These are phyloP conservation scores for Epichloe uncinata DNA, from an alignment of 2,329 filamentous ascomycete genomes.

Conservation along the genomic window DNA sequence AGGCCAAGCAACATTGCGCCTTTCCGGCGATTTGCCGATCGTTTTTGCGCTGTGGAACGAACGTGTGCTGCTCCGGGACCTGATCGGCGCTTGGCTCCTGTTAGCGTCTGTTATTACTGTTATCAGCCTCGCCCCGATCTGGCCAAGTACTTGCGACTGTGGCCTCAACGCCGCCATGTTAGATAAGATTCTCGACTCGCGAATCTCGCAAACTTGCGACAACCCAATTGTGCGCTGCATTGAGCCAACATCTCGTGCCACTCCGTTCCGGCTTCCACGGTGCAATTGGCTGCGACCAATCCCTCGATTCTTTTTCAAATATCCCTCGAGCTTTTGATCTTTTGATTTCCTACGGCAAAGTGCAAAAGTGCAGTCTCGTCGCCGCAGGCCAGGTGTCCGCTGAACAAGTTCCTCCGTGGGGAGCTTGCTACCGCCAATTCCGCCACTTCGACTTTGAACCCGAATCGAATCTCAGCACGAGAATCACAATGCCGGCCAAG, in stretches of 20 bases:
- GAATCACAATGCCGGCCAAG: conserved; percentile 60
- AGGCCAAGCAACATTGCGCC: neutral
- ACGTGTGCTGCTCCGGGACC: too few species aligned
- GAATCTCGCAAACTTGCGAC: neutral
- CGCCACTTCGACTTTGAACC: neutral
- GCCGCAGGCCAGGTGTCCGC: conserved; percentile 3
- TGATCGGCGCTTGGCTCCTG: neutral
- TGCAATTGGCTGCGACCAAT: neutral
- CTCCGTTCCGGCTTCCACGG: neutral
- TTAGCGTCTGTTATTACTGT: neutral
- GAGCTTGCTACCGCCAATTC: neutral
- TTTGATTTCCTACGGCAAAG: neutral
- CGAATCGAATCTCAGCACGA: neutral
- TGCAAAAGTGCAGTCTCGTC: neutral
- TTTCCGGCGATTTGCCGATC: conserved; percentile 10
- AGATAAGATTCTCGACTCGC: neutral
- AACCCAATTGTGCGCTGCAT: neutral
- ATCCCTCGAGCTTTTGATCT: neutral
- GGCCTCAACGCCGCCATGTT: conserved; percentile 14
- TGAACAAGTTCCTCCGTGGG: too few species aligned
- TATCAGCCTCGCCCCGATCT: neutral
- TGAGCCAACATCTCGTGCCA: neutral
- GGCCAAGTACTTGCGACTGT: conserved; percentile 20
- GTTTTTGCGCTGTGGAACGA: too few species aligned
- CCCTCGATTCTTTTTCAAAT: neutral